A percentile compares a stretch with the other conserved stretches of the same genome.
Conservation (phyloP, 1,284 basidiomycete genomes). For the Agaricales sp. region DNA sequence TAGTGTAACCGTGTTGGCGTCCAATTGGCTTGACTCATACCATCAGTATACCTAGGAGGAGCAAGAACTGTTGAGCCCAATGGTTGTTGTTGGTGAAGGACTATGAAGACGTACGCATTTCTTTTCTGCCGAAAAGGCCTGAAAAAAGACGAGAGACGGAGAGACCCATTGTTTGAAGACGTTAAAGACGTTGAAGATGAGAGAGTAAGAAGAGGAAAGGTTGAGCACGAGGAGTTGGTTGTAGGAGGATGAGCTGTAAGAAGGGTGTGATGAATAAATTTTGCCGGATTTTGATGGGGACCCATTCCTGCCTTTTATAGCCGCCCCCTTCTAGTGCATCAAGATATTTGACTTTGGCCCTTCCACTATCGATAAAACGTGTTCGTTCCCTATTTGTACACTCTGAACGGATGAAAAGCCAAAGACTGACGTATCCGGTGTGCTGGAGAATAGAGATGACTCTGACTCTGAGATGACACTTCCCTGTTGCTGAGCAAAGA, state of each 20-base stretch:
- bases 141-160: constrained; percentile 75
- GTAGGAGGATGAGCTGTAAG: constrained; percentile 25
- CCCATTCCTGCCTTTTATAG: constrained; percentile 13
- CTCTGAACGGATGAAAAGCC: too few species aligned
- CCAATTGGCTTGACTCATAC: constrained; percentile 26
- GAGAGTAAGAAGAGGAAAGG: constrained; percentile 21
- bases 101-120: constrained; percentile 78
- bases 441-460: too few species aligned
- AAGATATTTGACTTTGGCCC: not conserved
- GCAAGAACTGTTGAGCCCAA: constrained; percentile 14
- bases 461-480: too few species aligned
- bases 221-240: constrained; percentile 17
- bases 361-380: not conserved
- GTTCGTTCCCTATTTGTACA: not conserved
- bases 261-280: constrained; percentile 26
- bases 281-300: constrained; percentile 17
- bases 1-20: constrained; percentile 9
- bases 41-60: constrained; percentile 61
- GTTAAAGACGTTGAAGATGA: constrained; percentile 20
- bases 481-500: too few species aligned
- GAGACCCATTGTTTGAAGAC: constrained; percentile 66
- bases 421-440: too few species aligned
- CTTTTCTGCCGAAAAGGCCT: constrained; percentile 96
- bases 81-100: constrained; percentile 40
- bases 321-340: not conserved